Evolutionary conservation across 176 grass and related monocot species (phyloP).

Genomic region (Aegilops longissima): DNA sequence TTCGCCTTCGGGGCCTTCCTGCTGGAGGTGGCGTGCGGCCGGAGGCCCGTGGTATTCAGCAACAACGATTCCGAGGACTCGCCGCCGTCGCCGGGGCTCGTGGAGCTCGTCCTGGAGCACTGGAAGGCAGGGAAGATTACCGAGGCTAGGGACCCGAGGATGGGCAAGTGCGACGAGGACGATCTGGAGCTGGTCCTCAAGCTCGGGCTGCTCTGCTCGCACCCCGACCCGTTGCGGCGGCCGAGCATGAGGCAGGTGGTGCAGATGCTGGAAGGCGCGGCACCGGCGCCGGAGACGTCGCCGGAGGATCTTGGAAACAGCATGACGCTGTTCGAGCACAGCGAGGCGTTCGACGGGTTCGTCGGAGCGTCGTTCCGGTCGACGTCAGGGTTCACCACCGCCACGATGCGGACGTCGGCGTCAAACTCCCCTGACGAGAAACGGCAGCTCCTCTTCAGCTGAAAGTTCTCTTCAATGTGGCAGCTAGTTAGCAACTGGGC

Average conservation of each 20-base stretch:
- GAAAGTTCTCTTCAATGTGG: background rate
- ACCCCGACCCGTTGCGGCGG: constrained; percentile 40
- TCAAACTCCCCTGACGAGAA: constrained; percentile 6
- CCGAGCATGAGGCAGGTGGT: constrained; percentile 69
- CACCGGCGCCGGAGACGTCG: constrained; percentile 25
- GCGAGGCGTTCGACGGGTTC: constrained; percentile 51
- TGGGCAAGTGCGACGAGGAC: constrained; percentile 34
- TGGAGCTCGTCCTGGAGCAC: constrained; percentile 54
- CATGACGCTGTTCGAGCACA: constrained; percentile 8
- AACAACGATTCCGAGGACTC: background rate
- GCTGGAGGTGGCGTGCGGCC: constrained; percentile 56
- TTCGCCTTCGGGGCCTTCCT: constrained; percentile 72
- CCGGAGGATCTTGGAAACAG: background rate
- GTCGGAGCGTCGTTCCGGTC: background rate
- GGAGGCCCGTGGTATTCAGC: constrained; percentile 36
- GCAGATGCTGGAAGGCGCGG: constrained; percentile 46
- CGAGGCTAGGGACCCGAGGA: constrained; percentile 43
- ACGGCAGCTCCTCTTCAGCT: background rate
- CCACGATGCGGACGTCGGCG: constrained; percentile 5
- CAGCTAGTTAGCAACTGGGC: background rate
- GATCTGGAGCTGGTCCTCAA: constrained; percentile 66
- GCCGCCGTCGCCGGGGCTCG: constrained; percentile 28
- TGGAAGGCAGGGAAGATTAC: constrained; percentile 50
- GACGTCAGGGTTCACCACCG: constrained; percentile 21
- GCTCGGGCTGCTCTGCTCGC: constrained; percentile 68